Evolutionary conservation across 2,329 filamentous ascomycete species (phyloP), one percentile per base, ranked within the genome.

Genomic region (Emergomyces orientalis): DNA sequence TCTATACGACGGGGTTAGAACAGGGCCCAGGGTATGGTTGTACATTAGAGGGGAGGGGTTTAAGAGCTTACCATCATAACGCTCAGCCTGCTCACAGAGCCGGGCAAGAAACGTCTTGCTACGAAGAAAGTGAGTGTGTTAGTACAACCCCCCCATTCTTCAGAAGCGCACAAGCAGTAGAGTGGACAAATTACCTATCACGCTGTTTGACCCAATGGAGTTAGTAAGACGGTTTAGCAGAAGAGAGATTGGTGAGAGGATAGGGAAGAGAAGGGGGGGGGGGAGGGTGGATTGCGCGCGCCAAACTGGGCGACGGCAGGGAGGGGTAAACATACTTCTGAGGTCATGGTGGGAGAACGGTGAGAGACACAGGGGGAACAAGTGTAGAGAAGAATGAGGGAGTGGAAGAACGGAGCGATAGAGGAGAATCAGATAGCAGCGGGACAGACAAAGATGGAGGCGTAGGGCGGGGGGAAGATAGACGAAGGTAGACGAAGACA

Each of bases 91-190:
- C 90, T 97, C 94, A 86, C 94, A 97, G 78, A 99, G 91, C 84
- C 94, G 88, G 81, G 94, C 94, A 80, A 97, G 91, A 86, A 97
- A 97, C 78, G 94, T 97, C 88, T 97, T 97, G 89, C 91, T 96
- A 79, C 47, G 47, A n/a, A 27, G 77, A 68, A 65, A 66, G n/a
- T n/a, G 65, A 67, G 65, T 54, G 63, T 6, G 74, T 81, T 70
- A 81, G 75, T 73, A 58, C 34, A 63, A 17, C 51, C 7, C 17
- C 3, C 30, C 27, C 19, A 25, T 3, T 49, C 8, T 27, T 51
- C 25, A 22, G 30, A 27, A 27, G 47, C 47, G 63, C 68, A 63
- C 61, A 57, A 63, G 63, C 56, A 67, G 64, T 63, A 63, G 59
- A 61, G 65, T 65, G 67, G 79, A 78, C 75, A 65, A 59, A 71